Evolutionary conservation across 352 stramenopile species (phyloP).

Genomic region (Pythium plurisporium): DNA sequence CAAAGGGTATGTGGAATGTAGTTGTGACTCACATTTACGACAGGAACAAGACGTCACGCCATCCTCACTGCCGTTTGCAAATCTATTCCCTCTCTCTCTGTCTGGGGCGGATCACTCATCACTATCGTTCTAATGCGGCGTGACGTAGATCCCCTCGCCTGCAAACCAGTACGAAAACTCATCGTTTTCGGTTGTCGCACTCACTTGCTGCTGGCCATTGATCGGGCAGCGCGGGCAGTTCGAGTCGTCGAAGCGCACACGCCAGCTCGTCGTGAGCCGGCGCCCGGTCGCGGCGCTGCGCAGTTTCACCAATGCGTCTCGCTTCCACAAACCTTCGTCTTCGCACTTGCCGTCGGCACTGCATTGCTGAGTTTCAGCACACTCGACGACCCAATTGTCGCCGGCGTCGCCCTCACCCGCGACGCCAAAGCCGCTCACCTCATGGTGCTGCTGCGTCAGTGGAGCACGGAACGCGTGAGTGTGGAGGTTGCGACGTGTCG

Average conservation of each 20-base stretch:
- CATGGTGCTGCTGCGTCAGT: constrained; percentile 49
- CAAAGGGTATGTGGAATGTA: not conserved
- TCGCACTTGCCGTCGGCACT: constrained; percentile 60
- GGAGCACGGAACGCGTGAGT: constrained; percentile 68
- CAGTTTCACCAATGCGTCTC: constrained; percentile 64
- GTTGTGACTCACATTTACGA: constrained; percentile 9
- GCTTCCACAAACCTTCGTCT: constrained; percentile 73
- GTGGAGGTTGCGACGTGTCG: constrained; percentile 75
- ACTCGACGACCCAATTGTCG: constrained; percentile 79
- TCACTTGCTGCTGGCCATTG: constrained; percentile 85
- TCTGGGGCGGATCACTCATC: no score
- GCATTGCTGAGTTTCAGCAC: constrained; percentile 68
- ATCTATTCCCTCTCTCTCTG: no score
- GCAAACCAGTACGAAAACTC: constrained; percentile 72
- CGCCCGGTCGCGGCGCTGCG: constrained; percentile 49
- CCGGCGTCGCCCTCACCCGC: constrained; percentile 65
- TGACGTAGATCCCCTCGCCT: constrained; percentile 78
- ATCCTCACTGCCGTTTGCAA: no score
- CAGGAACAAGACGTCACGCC: not conserved
- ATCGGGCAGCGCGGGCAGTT: constrained; percentile 83
- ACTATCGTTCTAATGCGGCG: constrained; percentile 1
- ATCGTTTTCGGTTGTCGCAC: constrained; percentile 38
- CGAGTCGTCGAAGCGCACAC: constrained; percentile 61
- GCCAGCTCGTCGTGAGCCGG: constrained; percentile 46
- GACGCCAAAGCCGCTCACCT: constrained; percentile 80